A percentile compares a stretch with the other conserved stretches of the same genome.
Evolutionary conservation across 192 early-diverging fungal genomes (phyloP).

Genomic region (Mortierella hygrophila): DNA sequence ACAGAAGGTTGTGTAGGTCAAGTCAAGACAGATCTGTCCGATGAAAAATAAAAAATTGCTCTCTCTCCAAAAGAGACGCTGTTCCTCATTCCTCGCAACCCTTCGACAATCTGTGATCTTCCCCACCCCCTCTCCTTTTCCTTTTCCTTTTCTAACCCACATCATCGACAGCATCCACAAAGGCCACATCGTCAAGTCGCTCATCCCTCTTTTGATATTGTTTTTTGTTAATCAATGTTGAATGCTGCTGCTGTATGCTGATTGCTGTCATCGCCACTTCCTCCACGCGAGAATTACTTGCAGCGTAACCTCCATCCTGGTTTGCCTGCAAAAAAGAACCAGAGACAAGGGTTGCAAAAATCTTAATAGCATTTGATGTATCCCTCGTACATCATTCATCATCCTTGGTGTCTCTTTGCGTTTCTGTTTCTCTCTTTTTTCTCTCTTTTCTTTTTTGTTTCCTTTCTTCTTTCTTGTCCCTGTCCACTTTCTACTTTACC

Average conservation of each 20-base stretch:
- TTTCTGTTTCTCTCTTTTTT: conserved; percentile 4
- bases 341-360: neutral
- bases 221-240: neutral
- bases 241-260: too few relatives aligned
- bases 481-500: conserved; percentile 1
- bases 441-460: conserved; percentile 6
- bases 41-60: neutral
- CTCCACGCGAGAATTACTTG: conserved; percentile 41
- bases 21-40: neutral
- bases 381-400: neutral
- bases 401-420: neutral
- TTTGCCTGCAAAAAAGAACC: neutral
- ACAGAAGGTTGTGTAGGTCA: too few relatives aligned
- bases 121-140: neutral
- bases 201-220: neutral
- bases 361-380: neutral
- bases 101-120: conserved; percentile 2
- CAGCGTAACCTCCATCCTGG: conserved; percentile 1
- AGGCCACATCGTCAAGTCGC: neutral
- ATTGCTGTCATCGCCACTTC: neutral
- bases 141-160: neutral
- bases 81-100: conserved; percentile 15
- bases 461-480: neutral
- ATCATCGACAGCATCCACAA: neutral
- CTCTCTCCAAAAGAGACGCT: too few relatives aligned